Base-by-base conservation (phyloP, 768 basidiomycete species). In the Sistotremastrum niveocremeum region DNA sequence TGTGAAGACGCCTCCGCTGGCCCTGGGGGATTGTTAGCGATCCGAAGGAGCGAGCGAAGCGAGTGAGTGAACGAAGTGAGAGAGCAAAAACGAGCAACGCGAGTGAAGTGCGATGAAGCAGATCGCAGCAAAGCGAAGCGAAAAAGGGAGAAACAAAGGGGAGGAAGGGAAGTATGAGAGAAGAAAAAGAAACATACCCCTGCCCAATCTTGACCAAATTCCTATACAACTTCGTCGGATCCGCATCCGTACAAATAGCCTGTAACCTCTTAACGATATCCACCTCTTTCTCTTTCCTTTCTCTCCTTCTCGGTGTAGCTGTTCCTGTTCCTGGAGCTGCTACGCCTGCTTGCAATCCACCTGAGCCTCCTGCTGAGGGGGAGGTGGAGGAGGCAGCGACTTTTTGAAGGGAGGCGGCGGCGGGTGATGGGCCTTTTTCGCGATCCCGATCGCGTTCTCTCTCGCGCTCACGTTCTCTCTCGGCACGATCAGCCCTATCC, bases 171-270 rank as follows among this genome's bases (percentile, higher is more conserved):
- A 30, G 12, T 33, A 33, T 45, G 37, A 40, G 12, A 4, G 29
- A 6, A 42, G 40, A 12, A 3, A 2, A 5, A 56, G 20, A 20
- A 0, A 66, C 84, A 58, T 55, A 94, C 90, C 94, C 95, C 63
- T 98, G 94, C 37, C 94, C 95, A 58, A 98, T 95, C 76, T 97
- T 98, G 64, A 88, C 81, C 38, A 98, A 71, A 57, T 77, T 91
- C 48, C 93, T 73, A 58, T 98, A 98, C 34, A 97, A 66, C 62
- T 79, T 78, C 34, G 93, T 98, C 31, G 95, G 95, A 63, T 99
- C 95, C 4, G 90, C 93, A 59, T 95, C 90, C 2, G 94, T 94
- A 58, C 95, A 99, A 57, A 99, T 98, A 56, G 82, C 81, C 59
- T 88, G 83, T 54, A 99, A 63, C 11, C 91, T 79, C 54, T 80